phyloP scores from a whole-genome alignment of 106 monocot species.

The Triglochin maritima region DNA sequence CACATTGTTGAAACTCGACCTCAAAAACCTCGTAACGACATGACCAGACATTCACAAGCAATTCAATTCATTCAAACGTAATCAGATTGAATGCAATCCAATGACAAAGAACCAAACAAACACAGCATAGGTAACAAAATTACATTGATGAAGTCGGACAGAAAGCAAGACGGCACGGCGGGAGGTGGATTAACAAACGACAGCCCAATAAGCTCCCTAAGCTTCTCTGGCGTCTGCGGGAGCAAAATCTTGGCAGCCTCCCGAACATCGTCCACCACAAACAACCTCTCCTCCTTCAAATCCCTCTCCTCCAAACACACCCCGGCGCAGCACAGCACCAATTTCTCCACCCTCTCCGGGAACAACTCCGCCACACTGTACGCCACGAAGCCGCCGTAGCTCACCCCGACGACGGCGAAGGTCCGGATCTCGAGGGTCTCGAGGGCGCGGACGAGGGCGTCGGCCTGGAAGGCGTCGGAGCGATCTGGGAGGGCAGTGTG shows the following conservation, averaged over 20 bases:
- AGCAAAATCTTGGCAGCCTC: conserved; percentile 48
- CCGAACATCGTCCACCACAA: conserved; percentile 41
- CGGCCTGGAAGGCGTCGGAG: conserved; percentile 57
- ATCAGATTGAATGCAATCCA: background rate
- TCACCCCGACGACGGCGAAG: conserved; percentile 43
- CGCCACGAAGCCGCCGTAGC: conserved; percentile 82
- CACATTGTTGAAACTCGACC: no score
- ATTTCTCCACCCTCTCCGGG: conserved; percentile 37
- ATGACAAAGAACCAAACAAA: background rate
- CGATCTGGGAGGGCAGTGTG: conserved; percentile 41
- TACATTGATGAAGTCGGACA: conserved; percentile 64
- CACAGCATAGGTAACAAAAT: background rate
- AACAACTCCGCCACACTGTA: conserved; percentile 59
- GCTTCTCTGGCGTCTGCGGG: conserved; percentile 57
- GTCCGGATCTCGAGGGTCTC: conserved; percentile 28
- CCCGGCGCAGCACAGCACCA: conserved; percentile 55
- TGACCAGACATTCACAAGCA: no score
- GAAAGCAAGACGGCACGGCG: conserved; percentile 50
- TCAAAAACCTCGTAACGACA: no score
- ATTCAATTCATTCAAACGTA: background rate
- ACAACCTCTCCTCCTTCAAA: conserved; percentile 36
- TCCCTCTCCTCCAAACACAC: conserved; percentile 74
- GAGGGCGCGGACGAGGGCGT: conserved; percentile 39
- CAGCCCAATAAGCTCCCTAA: conserved; percentile 44
- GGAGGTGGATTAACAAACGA: conserved; percentile 43